A percentile compares a stretch with the other conserved stretches of the same genome.
These are phyloP conservation scores for Chimonanthus praecox DNA, from an alignment of 164 flowering plant genomes.

Conservation along the genomic window DNA sequence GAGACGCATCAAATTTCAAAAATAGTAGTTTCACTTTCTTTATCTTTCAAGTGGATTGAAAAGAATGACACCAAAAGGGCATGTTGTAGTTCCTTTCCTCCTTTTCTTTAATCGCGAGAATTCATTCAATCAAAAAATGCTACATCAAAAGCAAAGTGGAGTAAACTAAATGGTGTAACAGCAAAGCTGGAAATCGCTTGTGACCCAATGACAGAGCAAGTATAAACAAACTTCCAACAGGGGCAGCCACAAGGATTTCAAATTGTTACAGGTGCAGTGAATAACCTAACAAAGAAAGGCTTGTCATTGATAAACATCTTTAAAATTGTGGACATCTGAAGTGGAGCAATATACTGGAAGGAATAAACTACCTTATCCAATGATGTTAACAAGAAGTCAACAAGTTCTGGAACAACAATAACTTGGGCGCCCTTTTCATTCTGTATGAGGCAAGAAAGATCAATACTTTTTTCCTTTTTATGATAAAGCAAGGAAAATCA, in stretches of 20 bases:
- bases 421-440: slow-evolving; percentile 86
- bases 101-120: neutral
- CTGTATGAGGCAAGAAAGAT: slow-evolving; percentile 23
- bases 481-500: neutral
- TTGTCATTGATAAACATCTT: no score
- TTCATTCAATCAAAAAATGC: no score
- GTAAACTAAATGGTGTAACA: no score
- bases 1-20: no score
- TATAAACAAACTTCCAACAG: neutral
- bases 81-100: neutral
- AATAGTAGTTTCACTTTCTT: no score
- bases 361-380: slow-evolving; percentile 56
- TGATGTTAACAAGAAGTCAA: slow-evolving; percentile 50
- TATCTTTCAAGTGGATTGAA: no score
- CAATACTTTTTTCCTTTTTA: neutral
- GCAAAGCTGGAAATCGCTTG: no score
- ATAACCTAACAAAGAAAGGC: neutral
- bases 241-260: neutral
- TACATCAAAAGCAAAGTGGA: no score
- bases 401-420: slow-evolving; percentile 83
- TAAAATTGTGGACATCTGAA: neutral
- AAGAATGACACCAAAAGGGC: no score
- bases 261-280: neutral
- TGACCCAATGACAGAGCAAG: neutral
- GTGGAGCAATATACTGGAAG: neutral